A percentile compares a stretch with the other conserved stretches of the same genome.
These are phyloP conservation scores for Pyricularia grisea DNA, from an alignment of 2,329 filamentous ascomycete genomes.

Conservation along the genomic window DNA sequence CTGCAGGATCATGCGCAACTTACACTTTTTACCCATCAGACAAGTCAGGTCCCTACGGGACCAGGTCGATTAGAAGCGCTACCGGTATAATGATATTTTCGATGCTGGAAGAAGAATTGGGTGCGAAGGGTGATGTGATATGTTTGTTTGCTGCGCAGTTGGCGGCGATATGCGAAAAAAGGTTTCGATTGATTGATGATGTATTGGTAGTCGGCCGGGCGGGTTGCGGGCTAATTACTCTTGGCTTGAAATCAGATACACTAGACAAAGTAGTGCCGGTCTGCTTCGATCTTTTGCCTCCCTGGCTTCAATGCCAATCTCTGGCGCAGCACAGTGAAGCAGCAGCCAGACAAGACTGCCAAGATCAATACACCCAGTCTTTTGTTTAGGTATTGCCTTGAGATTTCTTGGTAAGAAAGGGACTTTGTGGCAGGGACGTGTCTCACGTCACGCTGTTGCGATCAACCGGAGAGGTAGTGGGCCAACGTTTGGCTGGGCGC, in stretches of 20 bases:
- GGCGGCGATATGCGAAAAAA: not conserved
- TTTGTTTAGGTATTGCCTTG: not conserved
- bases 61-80: not conserved
- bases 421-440: not conserved
- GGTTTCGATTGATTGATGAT: not conserved
- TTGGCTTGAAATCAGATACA: not conserved
- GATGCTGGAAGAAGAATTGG: not conserved
- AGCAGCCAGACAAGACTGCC: not conserved
- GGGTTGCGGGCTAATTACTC: not conserved
- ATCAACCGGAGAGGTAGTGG: not conserved
- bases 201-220: not conserved
- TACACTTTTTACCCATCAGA: constrained; percentile 5
- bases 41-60: constrained; percentile 1
- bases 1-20: not conserved
- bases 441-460: not conserved
- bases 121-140: not conserved
- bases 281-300: not conserved
- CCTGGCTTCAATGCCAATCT: not conserved
- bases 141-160: not conserved
- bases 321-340: not conserved
- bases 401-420: not conserved
- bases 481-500: not conserved
- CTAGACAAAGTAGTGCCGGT: not conserved
- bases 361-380: not conserved
- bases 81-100: not conserved